These are phyloP conservation scores for Tulasnella sp. DNA, from an alignment of 768 basidiomycete species.

Conservation along the genomic window DNA sequence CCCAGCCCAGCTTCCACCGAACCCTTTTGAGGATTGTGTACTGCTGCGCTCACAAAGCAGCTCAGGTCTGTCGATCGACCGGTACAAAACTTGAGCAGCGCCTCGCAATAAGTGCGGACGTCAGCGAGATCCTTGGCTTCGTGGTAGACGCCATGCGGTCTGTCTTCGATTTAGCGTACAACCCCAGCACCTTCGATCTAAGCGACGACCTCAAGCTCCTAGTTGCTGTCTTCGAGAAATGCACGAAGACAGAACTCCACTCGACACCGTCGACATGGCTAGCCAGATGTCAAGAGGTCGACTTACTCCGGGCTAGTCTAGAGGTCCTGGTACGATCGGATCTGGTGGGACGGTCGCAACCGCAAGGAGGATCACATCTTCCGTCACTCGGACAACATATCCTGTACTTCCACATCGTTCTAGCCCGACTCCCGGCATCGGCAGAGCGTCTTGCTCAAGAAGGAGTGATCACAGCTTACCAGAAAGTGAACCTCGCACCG, in stretches of 20 bases:
- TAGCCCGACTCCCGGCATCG: slow-evolving; percentile 61
- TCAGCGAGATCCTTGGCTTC: slow-evolving; percentile 51
- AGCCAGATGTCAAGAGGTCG: slow-evolving; percentile 64
- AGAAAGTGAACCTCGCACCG: slow-evolving; percentile 65
- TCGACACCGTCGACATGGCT: slow-evolving; percentile 69
- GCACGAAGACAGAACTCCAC: slow-evolving; percentile 55
- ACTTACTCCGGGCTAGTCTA: slow-evolving; percentile 63
- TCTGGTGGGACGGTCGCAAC: slow-evolving; percentile 40
- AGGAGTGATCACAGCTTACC: slow-evolving; percentile 70
- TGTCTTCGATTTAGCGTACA: slow-evolving; percentile 52
- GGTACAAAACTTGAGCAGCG: slow-evolving; percentile 44
- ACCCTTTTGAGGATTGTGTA: slow-evolving; percentile 69
- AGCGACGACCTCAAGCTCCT: slow-evolving; percentile 75
- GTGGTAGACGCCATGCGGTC: slow-evolving; percentile 55
- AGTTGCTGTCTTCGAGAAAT: slow-evolving; percentile 74
- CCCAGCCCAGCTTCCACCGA: slow-evolving; percentile 64
- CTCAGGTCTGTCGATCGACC: slow-evolving; percentile 31
- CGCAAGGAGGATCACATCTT: neutral
- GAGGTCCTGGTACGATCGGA: slow-evolving; percentile 60
- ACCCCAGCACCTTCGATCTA: slow-evolving; percentile 21
- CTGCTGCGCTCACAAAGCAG: slow-evolving; percentile 57
- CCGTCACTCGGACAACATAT: slow-evolving; percentile 57
- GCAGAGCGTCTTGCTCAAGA: slow-evolving; percentile 81
- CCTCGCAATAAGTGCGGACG: slow-evolving; percentile 42
- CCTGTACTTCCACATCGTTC: slow-evolving; percentile 74